Evolutionary conservation across 106 monocot species (phyloP), one percentile per base, ranked within the genome.

Genomic region (Chionographis japonica): DNA sequence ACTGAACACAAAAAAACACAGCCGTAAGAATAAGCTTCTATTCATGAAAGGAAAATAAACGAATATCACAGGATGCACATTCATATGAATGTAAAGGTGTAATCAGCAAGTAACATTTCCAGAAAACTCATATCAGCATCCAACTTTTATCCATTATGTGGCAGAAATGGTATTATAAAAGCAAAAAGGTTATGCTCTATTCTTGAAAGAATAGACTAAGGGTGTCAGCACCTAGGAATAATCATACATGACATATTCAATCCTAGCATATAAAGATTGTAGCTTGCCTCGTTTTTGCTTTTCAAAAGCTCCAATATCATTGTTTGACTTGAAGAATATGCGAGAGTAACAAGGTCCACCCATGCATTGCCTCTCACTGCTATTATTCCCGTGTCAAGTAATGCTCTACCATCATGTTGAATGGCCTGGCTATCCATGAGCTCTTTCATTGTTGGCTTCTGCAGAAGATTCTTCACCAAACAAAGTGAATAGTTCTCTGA

Each of bases 341-440:
- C 79, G 71, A 97, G 74, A 61, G 14, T 72, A 71, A 91, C 63
- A 75, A 97, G 91, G 2, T 92, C 80, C 64, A 77, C 9, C 97
- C 97, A 97, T 60, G 97, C 97, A 76, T 80, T 87, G 40, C 97
- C 97, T 78, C 86, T 87, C 17, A 83, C 78, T 63, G 92, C 86
- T 80, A 97, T 92, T 83, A 97, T 74, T 40, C 97, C 97, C 53
- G 97, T 97, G 80, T 97, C 97, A 60, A 92, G 85, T 39, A 97
- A 74, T 84, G 83, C 83, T 75, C 86, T 89, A 8, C 97, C 92
- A 66, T 97, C 97, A 78, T 76, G 71, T 50, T 77, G 77, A 77
- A 97, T 79, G n/a, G 97, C 97, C 35, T 79, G 75, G 16, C 66
- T 73, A 43, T 97, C 84, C 52, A 75, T 5, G 57, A 97, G 89